Evolutionary conservation across 345 rosid species (phyloP), one percentile per base, ranked within the genome.

Genomic region (Durio zibethinus): DNA sequence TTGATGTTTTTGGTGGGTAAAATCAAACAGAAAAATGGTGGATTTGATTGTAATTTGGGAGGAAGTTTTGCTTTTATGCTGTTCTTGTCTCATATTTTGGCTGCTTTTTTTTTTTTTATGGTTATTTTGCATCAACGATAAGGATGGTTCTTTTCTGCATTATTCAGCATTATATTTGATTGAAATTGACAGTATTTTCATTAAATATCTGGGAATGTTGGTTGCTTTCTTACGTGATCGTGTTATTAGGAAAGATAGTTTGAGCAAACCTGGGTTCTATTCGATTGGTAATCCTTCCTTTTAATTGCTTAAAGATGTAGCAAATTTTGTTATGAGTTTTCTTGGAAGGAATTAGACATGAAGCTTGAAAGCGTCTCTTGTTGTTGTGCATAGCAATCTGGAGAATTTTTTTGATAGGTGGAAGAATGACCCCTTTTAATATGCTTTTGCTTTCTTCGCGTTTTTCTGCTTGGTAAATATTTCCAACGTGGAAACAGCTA

Each of bases 31-130:
- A 11, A 35, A 64, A 73, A 36, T n/a, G 33, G 69, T 31, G 65
- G 33, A 50, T 61, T 75, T 74, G 76, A 38, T 77, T 63, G 43
- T 65, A 73, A 62, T 64, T 77, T 64, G 64, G 59, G 73, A 53
- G 31, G 43, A 31, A 43, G 73, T 50, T 77, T 45, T 59, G 45
- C 48, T 78, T 82, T 70, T 68, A 50, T 18, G 45, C 20, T 10
- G 29, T 74, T 80, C 18, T 78, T 74, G 79, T 72, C 75, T 72
- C 67, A 40, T 77, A 4, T 54, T 74, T 74, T 80, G 78, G 72
- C 74, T 59, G 67, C 21, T 66, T 72, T 64, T 27, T 73, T 20
- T 14, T 66, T 72, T 64, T 27, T 73, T 20, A 67, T 35, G 45
- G 42, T 59, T 8, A 61, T 33, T 69, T 42, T 33, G 40, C 33